These are phyloP conservation scores for Skeletonema marinoi DNA, from an alignment of 108 stramenopile species.

Conservation along the genomic window DNA sequence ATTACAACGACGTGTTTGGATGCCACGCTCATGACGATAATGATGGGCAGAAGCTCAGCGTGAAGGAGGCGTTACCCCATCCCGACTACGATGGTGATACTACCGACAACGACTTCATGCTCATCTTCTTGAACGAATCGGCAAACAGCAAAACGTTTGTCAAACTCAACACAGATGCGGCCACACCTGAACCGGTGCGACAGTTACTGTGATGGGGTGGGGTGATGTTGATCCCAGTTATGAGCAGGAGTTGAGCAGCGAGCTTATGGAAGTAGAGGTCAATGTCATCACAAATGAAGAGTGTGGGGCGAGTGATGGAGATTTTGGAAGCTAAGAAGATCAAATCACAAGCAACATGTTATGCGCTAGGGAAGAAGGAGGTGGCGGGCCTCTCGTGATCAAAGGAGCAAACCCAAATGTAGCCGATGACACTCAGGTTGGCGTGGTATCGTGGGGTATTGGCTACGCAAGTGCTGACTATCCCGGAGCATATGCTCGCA, in stretches of 20 bases:
- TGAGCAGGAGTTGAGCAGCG: background rate
- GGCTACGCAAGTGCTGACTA: constrained; percentile 50
- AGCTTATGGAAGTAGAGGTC: constrained; percentile 38
- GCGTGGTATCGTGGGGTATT: constrained; percentile 58
- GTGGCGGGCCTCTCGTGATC: constrained; percentile 23
- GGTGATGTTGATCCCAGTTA: constrained; percentile 28
- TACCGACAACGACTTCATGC: constrained; percentile 36
- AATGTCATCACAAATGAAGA: constrained; percentile 30
- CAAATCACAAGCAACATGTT: constrained; percentile 36
- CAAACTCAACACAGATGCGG: constrained; percentile 16
- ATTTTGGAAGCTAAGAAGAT: constrained; percentile 10
- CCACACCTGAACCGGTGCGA: constrained; percentile 5
- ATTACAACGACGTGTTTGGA: background rate
- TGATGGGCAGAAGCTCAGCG: background rate
- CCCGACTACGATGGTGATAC: constrained; percentile 24
- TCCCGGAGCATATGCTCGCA: constrained; percentile 57
- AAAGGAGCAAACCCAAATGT: background rate
- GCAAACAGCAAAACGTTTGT: background rate
- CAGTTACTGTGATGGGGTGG: constrained; percentile 38
- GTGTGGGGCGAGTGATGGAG: constrained; percentile 7
- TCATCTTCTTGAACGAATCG: background rate
- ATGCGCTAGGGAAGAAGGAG: constrained; percentile 21
- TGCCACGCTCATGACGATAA: background rate
- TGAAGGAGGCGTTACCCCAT: constrained; percentile 6
- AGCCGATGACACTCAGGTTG: constrained; percentile 38